Conservation (phyloP, 768 basidiomycete species). For the Grammothele lineata region DNA sequence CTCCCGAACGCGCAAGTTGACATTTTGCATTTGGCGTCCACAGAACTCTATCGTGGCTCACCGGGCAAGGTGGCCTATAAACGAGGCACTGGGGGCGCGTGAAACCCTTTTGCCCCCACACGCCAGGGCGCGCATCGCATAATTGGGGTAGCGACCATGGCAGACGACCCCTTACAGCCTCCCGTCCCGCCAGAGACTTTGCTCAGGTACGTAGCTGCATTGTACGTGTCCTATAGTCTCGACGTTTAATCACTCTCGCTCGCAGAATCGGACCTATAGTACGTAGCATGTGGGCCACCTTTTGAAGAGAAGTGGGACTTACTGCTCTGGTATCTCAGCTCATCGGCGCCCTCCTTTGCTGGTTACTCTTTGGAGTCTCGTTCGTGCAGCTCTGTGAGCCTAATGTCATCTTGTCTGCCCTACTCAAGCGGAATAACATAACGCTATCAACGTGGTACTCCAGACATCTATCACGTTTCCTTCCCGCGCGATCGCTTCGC, state of each 20-base stretch:
- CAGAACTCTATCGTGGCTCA: no score
- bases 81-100: no score
- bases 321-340: background rate
- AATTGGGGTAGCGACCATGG: background rate
- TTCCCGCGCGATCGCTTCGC: background rate
- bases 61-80: no score
- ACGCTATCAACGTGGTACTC: no score
- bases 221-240: background rate
- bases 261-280: background rate
- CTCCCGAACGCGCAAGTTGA: no score
- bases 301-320: background rate
- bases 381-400: background rate
- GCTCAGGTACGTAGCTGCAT: background rate
- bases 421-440: no score
- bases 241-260: background rate
- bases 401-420: background rate
- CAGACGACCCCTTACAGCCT: background rate
- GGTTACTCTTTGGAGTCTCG: background rate
- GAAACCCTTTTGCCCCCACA: no score
- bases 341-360: background rate
- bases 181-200: background rate
- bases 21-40: no score
- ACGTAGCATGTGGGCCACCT: background rate
- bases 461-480: constrained; percentile 1
- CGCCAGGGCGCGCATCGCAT: no score